Evolutionary conservation across 1,284 basidiomycete species (phyloP).

Genomic region (Anthracocystis setariae): DNA sequence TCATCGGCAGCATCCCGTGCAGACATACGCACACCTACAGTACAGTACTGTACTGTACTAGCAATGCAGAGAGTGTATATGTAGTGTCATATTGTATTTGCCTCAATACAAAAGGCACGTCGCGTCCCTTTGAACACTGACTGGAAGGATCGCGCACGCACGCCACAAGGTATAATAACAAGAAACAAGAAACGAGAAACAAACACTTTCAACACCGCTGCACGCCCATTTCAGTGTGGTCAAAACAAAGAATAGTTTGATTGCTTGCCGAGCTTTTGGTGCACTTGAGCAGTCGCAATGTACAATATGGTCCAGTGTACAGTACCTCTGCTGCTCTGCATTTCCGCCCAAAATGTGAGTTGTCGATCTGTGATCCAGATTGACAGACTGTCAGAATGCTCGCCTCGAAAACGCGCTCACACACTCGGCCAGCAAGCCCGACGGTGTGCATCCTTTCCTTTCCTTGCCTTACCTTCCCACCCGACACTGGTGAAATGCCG

Average conservation of each 20-base stretch:
- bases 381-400: constrained; percentile 13
- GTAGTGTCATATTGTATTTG: constrained; percentile 1
- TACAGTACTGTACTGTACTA: too few species aligned
- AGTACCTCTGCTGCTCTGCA: not conserved
- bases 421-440: not conserved
- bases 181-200: not conserved
- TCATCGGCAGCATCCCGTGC: too few species aligned
- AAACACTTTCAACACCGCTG: not conserved
- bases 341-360: constrained; percentile 10
- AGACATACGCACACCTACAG: too few species aligned
- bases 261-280: too few species aligned
- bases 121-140: constrained; percentile 9
- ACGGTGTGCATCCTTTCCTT: not conserved
- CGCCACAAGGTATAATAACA: not conserved
- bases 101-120: constrained; percentile 3
- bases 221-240: not conserved
- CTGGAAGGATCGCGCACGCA: too few species aligned
- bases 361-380: constrained; percentile 6
- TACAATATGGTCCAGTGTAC: not conserved
- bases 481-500: constrained; percentile 1
- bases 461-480: too few species aligned
- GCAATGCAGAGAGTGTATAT: too few species aligned
- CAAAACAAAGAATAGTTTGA: not conserved
- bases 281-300: not conserved
- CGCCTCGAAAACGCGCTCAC: not conserved